These are phyloP conservation scores for Sporothrix euskadiensis DNA, from an alignment of 2,329 filamentous ascomycete species.

Conservation along the genomic window DNA sequence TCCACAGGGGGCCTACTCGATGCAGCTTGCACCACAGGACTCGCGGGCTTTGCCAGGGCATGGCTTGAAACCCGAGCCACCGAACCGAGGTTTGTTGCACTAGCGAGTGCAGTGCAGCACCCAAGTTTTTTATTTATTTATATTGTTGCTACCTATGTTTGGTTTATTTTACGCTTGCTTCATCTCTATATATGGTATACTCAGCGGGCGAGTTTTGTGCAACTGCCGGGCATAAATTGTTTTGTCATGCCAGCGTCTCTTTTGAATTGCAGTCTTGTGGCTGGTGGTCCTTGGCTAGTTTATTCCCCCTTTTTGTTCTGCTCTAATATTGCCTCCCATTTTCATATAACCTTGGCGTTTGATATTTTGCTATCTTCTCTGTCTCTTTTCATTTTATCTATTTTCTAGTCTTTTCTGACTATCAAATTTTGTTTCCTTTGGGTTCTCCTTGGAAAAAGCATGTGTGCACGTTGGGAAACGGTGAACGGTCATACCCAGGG, in stretches of 20 bases:
- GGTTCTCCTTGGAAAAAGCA: background rate
- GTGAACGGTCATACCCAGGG: slow-evolving; percentile 3
- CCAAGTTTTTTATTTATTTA: background rate
- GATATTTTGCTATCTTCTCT: background rate
- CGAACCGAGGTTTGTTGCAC: slow-evolving; percentile 29
- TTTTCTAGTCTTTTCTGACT: slow-evolving; percentile 26
- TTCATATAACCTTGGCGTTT: slow-evolving; percentile 6
- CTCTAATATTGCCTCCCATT: background rate
- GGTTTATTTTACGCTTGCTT: background rate
- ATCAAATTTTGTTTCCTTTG: slow-evolving; percentile 18
- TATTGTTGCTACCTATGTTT: background rate
- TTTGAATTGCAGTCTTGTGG: background rate
- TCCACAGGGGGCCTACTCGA: slow-evolving; percentile 32
- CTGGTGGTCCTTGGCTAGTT: background rate
- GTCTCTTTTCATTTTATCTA: background rate
- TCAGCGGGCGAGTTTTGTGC: background rate
- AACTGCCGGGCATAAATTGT: background rate
- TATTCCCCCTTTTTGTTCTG: background rate
- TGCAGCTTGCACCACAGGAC: slow-evolving; percentile 33
- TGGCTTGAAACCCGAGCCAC: slow-evolving; percentile 32
- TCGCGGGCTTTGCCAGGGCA: slow-evolving; percentile 26
- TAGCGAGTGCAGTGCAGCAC: background rate
- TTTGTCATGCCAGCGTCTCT: slow-evolving; percentile 6
- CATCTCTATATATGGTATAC: slow-evolving; percentile 20
- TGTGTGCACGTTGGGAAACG: background rate